These are phyloP conservation scores for Geotrichum carabidarum DNA, from an alignment of 1,139 yeast species.

Conservation along the genomic window DNA sequence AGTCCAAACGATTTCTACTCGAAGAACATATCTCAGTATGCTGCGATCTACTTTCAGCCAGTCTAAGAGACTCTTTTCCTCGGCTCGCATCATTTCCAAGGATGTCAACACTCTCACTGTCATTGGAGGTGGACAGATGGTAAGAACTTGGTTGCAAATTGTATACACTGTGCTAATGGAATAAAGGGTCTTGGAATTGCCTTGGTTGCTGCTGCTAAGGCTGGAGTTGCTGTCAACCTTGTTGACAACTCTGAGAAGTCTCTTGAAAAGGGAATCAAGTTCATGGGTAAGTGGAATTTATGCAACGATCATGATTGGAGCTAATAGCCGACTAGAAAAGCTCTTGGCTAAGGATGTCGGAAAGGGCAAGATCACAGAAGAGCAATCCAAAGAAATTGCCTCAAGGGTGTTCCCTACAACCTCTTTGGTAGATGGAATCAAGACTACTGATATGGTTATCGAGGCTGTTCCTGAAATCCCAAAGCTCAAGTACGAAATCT, in stretches of 20 bases:
- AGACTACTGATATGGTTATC: slow-evolving; percentile 39
- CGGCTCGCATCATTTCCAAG: slow-evolving; percentile 11
- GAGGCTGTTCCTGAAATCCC: slow-evolving; percentile 45
- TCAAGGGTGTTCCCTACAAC: slow-evolving; percentile 31
- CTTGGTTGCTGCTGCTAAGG: slow-evolving; percentile 41
- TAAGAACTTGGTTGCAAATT: not conserved
- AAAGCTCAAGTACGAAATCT: slow-evolving; percentile 37
- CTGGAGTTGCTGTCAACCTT: slow-evolving; percentile 38
- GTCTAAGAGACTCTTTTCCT: slow-evolving; percentile 16
- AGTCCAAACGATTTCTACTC: too few species aligned
- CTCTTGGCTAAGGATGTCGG: slow-evolving; percentile 38
- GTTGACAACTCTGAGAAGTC: slow-evolving; percentile 38
- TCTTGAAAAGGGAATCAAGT: slow-evolving; percentile 34
- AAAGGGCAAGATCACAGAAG: slow-evolving; percentile 37
- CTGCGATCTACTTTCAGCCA: not conserved
- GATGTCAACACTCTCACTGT: slow-evolving; percentile 33
- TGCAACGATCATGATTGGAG: not conserved
- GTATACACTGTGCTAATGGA: not conserved
- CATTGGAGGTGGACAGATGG: slow-evolving; percentile 42
- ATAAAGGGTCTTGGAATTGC: slow-evolving; percentile 43
- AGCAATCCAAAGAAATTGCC: slow-evolving; percentile 33
- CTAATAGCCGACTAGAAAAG: slow-evolving; percentile 27
- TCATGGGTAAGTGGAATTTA: slow-evolving; percentile 26
- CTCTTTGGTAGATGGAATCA: slow-evolving; percentile 30
- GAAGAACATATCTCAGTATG: not conserved